Evolutionary conservation across 2,329 filamentous ascomycete genomes (phyloP).

Genomic region (Nakataea oryzae): DNA sequence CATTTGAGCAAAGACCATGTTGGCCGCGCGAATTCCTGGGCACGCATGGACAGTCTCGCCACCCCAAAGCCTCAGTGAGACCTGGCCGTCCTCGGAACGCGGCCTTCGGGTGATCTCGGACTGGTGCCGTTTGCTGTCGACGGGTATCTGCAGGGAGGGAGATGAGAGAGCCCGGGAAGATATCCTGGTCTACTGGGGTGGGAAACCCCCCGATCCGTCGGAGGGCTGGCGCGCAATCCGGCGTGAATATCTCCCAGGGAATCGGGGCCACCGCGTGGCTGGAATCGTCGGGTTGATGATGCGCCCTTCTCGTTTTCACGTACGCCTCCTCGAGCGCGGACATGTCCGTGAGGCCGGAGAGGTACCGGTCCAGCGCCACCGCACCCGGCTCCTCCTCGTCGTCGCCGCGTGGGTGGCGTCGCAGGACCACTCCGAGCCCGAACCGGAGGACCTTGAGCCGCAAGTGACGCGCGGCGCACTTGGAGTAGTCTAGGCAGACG

Average conservation of each 20-base stretch:
- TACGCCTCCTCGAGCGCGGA: background rate
- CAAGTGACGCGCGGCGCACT: background rate
- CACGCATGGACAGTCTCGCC: no score
- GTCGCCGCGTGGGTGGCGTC: background rate
- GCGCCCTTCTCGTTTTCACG: no score
- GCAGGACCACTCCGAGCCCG: background rate
- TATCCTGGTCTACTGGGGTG: background rate
- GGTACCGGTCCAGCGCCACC: no score
- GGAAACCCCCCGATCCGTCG: background rate
- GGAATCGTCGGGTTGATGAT: no score
- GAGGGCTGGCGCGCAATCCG: background rate
- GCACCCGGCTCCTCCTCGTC: no score
- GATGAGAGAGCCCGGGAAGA: background rate
- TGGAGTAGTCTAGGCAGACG: background rate
- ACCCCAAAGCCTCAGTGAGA: background rate
- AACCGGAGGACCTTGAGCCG: background rate
- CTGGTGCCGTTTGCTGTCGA: background rate
- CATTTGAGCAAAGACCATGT: no score
- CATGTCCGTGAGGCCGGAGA: background rate
- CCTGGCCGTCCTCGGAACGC: background rate
- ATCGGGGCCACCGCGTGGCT: background rate
- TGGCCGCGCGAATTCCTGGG: no score
- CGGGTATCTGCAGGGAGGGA: background rate
- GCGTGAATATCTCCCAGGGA: background rate
- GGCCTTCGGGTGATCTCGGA: background rate